Evolutionary conservation across 768 basidiomycete species (phyloP).

Genomic region (Boletus sensibilis): DNA sequence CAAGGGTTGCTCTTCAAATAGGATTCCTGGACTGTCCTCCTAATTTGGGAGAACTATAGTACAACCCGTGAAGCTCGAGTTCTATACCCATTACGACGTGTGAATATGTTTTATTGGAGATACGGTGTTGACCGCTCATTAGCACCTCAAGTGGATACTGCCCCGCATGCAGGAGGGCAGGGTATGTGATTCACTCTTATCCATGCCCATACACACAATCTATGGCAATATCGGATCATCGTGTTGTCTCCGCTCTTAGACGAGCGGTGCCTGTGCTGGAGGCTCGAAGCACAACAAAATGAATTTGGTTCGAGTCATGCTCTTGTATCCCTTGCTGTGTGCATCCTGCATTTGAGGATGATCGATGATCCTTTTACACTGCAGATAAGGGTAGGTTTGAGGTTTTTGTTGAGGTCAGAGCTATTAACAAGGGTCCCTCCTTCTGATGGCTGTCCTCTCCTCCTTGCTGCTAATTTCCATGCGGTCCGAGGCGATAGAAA

Average conservation of each 20-base stretch:
- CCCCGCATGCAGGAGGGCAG: background rate
- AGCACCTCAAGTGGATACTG: background rate
- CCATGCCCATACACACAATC: background rate
- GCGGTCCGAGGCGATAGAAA: background rate
- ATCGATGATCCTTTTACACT: background rate
- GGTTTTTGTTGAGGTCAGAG: background rate
- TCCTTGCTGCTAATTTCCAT: background rate
- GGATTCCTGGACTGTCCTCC: background rate
- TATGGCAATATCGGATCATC: background rate
- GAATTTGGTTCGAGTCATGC: background rate
- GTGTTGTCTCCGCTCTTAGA: background rate
- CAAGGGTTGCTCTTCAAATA: background rate
- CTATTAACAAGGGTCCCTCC: background rate
- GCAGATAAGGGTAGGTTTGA: background rate
- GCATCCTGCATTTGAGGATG: background rate
- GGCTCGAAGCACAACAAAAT: too few relatives aligned
- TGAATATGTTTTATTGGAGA: background rate
- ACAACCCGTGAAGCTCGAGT: background rate
- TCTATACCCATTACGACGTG: background rate
- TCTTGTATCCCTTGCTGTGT: background rate
- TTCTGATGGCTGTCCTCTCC: background rate
- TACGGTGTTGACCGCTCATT: background rate
- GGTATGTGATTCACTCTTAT: background rate
- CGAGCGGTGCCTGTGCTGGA: too few relatives aligned
- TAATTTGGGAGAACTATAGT: background rate